Evolutionary conservation across 768 basidiomycete species (phyloP).

Genomic region (Xerocomellus intermedius): DNA sequence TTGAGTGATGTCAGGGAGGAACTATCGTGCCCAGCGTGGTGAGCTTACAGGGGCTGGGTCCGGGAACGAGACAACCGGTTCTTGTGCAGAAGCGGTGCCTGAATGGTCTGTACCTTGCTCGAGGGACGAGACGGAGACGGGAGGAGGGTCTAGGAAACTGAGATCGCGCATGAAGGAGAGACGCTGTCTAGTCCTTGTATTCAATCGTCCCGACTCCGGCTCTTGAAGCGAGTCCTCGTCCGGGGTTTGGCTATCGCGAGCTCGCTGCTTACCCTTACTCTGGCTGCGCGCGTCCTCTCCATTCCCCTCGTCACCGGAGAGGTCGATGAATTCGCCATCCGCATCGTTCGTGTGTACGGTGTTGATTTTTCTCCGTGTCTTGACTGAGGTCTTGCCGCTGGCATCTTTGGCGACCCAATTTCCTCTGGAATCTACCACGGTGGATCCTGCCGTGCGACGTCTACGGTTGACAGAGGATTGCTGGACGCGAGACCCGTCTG

Average conservation of each 20-base stretch:
- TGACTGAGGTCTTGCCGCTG: conserved; percentile 48
- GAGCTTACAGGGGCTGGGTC: conserved; percentile 53
- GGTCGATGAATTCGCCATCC: conserved; percentile 25
- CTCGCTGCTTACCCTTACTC: conserved; percentile 28
- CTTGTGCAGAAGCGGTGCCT: conserved; percentile 2
- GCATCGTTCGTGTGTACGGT: conserved; percentile 20
- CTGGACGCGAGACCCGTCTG: conserved; percentile 60
- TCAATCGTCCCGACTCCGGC: conserved; percentile 11
- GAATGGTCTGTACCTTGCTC: conserved; percentile 5
- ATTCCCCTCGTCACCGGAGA: conserved; percentile 20
- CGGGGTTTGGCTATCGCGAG: conserved; percentile 10
- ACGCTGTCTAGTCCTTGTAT: conserved; percentile 38
- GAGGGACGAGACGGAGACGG: conserved; percentile 6
- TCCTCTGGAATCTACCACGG: conserved; percentile 47
- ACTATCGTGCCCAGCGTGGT: background rate
- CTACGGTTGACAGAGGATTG: conserved; percentile 38
- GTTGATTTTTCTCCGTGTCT: conserved; percentile 31
- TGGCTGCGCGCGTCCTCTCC: conserved; percentile 12
- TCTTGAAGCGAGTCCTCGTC: conserved; percentile 12
- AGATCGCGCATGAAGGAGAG: conserved; percentile 49
- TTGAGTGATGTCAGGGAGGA: conserved; percentile 29
- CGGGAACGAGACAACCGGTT: conserved; percentile 19
- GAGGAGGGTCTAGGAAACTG: conserved; percentile 49
- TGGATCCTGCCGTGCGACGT: conserved; percentile 34
- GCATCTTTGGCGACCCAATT: conserved; percentile 72